Percentiles rank a stretch among this genome's conserved stretches.
phyloP scores from a whole-genome alignment of 1,284 basidiomycete genomes.

The Marasmius tenuissimus region DNA sequence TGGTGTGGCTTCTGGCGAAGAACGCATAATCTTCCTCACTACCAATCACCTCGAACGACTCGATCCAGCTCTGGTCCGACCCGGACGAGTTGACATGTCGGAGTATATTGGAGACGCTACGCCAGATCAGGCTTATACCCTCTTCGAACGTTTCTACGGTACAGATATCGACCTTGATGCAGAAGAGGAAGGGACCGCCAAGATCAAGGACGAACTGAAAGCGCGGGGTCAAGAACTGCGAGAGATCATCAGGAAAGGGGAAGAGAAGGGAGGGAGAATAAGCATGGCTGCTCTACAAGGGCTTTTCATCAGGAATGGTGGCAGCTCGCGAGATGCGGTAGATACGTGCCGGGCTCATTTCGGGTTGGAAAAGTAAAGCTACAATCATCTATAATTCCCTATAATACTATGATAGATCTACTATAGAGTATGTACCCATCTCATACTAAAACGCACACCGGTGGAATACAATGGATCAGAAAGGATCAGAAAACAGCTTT shows the following conservation, averaged over 20 bases:
- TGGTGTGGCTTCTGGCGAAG: constrained; percentile 95
- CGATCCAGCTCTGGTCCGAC: constrained; percentile 92
- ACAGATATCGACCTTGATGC: constrained; percentile 24
- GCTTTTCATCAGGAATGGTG: constrained; percentile 77
- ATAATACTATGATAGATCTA: neutral
- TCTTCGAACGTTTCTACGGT: constrained; percentile 88
- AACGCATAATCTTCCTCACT: constrained; percentile 98
- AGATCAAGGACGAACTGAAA: constrained; percentile 42
- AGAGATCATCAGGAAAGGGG: constrained; percentile 51
- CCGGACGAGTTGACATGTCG: constrained; percentile 90
- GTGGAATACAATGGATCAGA: constrained; percentile 13
- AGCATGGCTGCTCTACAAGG: constrained; percentile 96
- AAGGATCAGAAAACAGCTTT: constrained; percentile 58
- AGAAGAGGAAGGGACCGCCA: constrained; percentile 5
- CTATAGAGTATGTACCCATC: neutral
- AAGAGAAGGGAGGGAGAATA: constrained; percentile 55
- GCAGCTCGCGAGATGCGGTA: constrained; percentile 59
- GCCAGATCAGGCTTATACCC: constrained; percentile 73
- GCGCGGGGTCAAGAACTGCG: constrained; percentile 51
- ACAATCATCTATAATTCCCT: neutral
- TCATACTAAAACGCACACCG: neutral
- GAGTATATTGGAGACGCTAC: constrained; percentile 88
- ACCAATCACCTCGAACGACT: constrained; percentile 90
- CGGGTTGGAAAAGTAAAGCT: constrained; percentile 26
- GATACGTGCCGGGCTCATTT: constrained; percentile 55